Conservation (phyloP, 2,329 filamentous ascomycete species). For the Trichoderma lentiforme region DNA sequence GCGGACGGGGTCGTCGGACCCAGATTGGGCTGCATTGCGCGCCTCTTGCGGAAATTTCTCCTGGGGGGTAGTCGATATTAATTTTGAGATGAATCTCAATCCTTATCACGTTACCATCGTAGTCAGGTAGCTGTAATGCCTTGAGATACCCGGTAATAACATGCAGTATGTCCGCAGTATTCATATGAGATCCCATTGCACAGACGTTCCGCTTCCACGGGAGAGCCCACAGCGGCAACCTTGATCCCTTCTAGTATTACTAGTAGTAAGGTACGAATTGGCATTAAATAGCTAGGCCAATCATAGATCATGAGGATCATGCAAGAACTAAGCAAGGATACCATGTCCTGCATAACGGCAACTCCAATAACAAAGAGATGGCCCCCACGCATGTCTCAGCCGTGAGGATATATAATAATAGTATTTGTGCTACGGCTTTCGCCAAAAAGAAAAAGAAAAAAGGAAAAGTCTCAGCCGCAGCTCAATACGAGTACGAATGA, state of each 20-base stretch:
- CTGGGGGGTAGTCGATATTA: too few relatives aligned
- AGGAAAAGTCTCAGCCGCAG: neutral
- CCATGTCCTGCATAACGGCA: neutral
- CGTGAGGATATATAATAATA: neutral
- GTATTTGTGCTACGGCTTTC: neutral
- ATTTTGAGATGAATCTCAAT: too few relatives aligned
- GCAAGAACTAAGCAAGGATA: neutral
- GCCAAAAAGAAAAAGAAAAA: neutral
- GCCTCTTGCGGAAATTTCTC: too few relatives aligned
- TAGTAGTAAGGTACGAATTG: too few relatives aligned
- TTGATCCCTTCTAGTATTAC: neutral
- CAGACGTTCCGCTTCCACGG: neutral
- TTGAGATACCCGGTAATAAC: too few relatives aligned
- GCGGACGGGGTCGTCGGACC: too few relatives aligned
- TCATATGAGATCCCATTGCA: neutral
- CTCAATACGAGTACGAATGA: neutral
- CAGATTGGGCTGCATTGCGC: too few relatives aligned
- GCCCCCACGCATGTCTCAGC: neutral
- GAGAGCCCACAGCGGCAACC: neutral
- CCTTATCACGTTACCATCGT: too few relatives aligned
- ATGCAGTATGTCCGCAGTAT: neutral
- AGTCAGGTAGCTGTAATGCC: too few relatives aligned
- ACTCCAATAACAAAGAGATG: neutral
- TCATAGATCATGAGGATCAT: neutral
- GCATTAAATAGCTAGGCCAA: neutral